Evolutionary conservation across 208 protist species (phyloP).

Genomic region (Crithidia sp.): DNA sequence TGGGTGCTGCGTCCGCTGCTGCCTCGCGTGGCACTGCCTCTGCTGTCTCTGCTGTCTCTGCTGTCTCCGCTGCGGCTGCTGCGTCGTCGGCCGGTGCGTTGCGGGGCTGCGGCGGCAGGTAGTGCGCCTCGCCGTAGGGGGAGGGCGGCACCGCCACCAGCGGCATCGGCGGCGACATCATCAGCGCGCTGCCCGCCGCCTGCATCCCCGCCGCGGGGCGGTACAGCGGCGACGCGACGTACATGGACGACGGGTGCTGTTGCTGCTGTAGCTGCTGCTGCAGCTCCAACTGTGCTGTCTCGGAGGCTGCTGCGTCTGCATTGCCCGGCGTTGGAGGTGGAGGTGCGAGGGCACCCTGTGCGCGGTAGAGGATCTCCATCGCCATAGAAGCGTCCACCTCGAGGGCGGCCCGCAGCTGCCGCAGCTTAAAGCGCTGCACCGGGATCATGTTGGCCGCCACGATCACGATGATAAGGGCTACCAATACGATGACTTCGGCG

Average conservation of each 20-base stretch:
- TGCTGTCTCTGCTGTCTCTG: neutral
- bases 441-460: constrained; percentile 7
- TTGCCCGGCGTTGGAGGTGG: neutral
- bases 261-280: neutral
- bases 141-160: neutral
- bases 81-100: neutral
- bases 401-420: constrained; percentile 11
- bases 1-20: neutral
- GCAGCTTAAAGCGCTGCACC: constrained; percentile 20
- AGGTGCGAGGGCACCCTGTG: constrained; percentile 6
- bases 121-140: constrained; percentile 20
- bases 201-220: constrained; percentile 5
- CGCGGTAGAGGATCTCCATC: constrained; percentile 21
- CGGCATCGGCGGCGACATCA: constrained; percentile 6
- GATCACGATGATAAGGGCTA: constrained; percentile 1
- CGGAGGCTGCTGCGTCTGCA: neutral
- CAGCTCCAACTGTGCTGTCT: neutral
- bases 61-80: constrained; percentile 6
- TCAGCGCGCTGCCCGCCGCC: constrained; percentile 1
- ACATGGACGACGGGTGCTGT: neutral
- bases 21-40: neutral
- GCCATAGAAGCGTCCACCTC: constrained; percentile 20
- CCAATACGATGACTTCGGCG: neutral
- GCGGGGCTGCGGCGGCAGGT: constrained; percentile 1
- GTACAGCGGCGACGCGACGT: constrained; percentile 7